Conservation (phyloP, 352 stramenopile species). For the Bremia lactucae region DNA sequence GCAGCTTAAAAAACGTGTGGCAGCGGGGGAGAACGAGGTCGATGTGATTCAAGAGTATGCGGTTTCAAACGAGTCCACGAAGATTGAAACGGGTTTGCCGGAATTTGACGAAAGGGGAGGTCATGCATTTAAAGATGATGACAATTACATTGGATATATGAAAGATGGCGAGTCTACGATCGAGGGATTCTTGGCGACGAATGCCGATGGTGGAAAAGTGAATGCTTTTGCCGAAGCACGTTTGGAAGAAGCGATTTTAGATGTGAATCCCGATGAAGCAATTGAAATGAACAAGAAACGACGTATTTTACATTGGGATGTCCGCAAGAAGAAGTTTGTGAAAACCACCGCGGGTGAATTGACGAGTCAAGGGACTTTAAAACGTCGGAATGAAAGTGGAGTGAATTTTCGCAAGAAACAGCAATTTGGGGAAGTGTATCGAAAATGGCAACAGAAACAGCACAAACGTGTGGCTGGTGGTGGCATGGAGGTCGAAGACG, state of each 20-base stretch:
- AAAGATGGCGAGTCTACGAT: slow-evolving; percentile 70
- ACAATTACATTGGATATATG: slow-evolving; percentile 83
- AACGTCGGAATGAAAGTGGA: slow-evolving; percentile 81
- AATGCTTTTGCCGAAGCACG: slow-evolving; percentile 75
- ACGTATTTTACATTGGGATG: slow-evolving; percentile 98
- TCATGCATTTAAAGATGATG: slow-evolving; percentile 59
- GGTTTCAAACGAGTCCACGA: slow-evolving; percentile 32
- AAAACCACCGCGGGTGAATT: slow-evolving; percentile 89
- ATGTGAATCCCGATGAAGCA: slow-evolving; percentile 97
- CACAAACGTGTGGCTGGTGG: slow-evolving; percentile 74
- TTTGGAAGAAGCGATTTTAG: slow-evolving; percentile 93
- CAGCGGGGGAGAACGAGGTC: slow-evolving; percentile 56
- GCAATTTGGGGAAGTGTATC: slow-evolving; percentile 86
- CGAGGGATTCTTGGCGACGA: slow-evolving; percentile 64
- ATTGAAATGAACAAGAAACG: slow-evolving; percentile 95
- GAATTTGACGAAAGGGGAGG: slow-evolving; percentile 16
- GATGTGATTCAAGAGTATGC: slow-evolving; percentile 59
- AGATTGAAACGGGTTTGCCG: slow-evolving; percentile 3
- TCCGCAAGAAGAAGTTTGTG: slow-evolving; percentile 95
- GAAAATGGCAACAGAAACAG: slow-evolving; percentile 89
- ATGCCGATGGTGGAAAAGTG: slow-evolving; percentile 60
- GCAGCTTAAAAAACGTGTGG: slow-evolving; percentile 86
- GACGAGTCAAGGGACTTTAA: slow-evolving; percentile 65
- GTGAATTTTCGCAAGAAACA: slow-evolving; percentile 79
- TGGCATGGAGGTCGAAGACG: slow-evolving; percentile 55